phyloP scores from a whole-genome alignment of 2,329 filamentous ascomycete species.

The Cladosporium velox region DNA sequence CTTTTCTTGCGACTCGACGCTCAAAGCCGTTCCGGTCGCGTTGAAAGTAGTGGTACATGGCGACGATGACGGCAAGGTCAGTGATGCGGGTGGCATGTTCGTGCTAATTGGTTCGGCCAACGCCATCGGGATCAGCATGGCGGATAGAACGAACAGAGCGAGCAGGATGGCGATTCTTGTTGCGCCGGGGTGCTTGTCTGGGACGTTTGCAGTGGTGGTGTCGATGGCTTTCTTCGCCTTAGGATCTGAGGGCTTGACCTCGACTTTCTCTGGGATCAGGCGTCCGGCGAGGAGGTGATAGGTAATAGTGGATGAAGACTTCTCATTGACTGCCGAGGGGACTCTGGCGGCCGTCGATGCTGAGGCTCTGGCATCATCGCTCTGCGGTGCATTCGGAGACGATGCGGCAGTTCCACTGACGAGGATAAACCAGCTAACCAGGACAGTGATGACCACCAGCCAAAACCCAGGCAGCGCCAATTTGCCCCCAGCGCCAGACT shows the following conservation, averaged over 20 bases:
- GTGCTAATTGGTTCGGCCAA: background rate
- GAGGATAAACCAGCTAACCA: background rate
- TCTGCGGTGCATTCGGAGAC: background rate
- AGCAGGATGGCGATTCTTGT: background rate
- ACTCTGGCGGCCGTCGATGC: background rate
- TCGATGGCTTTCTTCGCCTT: background rate
- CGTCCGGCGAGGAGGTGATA: background rate
- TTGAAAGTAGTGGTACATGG: background rate
- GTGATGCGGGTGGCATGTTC: background rate
- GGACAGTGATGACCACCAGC: background rate
- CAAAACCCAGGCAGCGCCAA: background rate
- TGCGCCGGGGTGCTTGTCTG: background rate
- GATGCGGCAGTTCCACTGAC: background rate
- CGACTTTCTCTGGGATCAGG: background rate
- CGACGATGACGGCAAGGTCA: background rate
- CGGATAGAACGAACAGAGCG: background rate
- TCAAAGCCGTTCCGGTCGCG: background rate
- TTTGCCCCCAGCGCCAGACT: background rate
- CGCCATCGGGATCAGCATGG: background rate
- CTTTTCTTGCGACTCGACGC: background rate
- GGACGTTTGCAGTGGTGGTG: background rate
- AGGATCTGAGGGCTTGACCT: background rate
- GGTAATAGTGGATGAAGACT: background rate
- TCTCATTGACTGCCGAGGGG: background rate
- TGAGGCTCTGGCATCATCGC: background rate